These are phyloP conservation scores for Golubevia pallescens DNA, from an alignment of 1,284 basidiomycete species.

Conservation along the genomic window DNA sequence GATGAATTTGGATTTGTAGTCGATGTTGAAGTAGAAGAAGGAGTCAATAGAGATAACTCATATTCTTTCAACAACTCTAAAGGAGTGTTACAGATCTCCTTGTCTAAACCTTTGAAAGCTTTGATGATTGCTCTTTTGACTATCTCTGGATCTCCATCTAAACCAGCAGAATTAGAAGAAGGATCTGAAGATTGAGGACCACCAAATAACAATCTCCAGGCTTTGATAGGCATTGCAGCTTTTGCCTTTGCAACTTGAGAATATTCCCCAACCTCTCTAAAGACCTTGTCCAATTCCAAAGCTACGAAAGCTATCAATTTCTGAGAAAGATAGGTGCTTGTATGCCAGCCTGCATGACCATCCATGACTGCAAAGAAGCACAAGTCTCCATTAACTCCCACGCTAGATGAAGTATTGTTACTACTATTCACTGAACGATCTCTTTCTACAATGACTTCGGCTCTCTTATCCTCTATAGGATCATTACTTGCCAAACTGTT, in stretches of 20 bases:
- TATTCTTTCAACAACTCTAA: constrained; percentile 61
- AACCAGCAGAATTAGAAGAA: constrained; percentile 12
- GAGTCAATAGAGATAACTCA: constrained; percentile 43
- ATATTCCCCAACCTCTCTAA: constrained; percentile 58
- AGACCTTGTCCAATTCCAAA: constrained; percentile 60
- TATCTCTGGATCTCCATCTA: constrained; percentile 53
- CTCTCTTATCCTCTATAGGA: constrained; percentile 57
- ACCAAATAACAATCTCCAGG: constrained; percentile 54
- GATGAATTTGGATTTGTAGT: too few species aligned
- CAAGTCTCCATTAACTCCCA: constrained; percentile 1
- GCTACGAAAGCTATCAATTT: constrained; percentile 61
- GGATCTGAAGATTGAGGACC: background rate
- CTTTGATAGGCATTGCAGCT: constrained; percentile 34
- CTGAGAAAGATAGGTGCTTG: constrained; percentile 47
- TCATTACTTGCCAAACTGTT: constrained; percentile 56
- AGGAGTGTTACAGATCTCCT: constrained; percentile 58
- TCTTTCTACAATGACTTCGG: constrained; percentile 59
- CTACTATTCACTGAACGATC: constrained; percentile 37
- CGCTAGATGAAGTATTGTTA: constrained; percentile 4
- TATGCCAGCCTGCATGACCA: constrained; percentile 56
- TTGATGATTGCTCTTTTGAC: constrained; percentile 54
- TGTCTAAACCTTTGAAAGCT: constrained; percentile 59
- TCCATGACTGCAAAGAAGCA: constrained; percentile 62
- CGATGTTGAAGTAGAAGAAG: constrained; percentile 18
- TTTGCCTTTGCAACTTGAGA: constrained; percentile 49